A percentile compares a stretch with the other conserved stretches of the same genome.
Evolutionary conservation across 2,329 filamentous ascomycete species (phyloP).

Genomic region (Lachnellula cervina): DNA sequence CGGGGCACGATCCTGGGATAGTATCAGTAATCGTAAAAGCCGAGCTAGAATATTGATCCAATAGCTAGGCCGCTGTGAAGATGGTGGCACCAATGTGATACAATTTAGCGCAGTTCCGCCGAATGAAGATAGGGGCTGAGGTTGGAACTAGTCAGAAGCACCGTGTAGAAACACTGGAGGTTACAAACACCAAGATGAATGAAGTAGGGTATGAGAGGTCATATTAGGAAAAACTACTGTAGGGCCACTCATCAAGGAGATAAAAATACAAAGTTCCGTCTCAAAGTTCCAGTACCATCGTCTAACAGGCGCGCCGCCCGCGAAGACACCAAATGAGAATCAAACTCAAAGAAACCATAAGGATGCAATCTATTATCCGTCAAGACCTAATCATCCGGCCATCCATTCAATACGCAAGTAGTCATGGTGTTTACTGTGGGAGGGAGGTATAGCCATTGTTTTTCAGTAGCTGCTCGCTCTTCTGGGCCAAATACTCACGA

Average conservation of each 20-base stretch:
- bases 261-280: not conserved
- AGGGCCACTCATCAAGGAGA: not conserved
- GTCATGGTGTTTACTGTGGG: conserved; percentile 12
- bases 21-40: conserved; percentile 48
- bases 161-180: too few species aligned
- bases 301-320: not conserved
- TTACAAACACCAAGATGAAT: too few species aligned
- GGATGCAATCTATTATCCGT: not conserved
- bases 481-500: conserved; percentile 20
- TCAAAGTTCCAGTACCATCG: not conserved
- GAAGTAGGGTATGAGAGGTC: too few species aligned
- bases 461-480: conserved; percentile 10
- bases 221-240: too few species aligned
- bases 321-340: not conserved
- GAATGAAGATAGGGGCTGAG: conserved; percentile 43
- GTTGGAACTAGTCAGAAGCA: conserved; percentile 31
- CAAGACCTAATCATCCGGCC: not conserved
- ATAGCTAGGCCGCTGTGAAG: conserved; percentile 48
- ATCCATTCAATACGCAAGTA: not conserved
- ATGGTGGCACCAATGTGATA: conserved; percentile 52
- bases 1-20: conserved; percentile 51
- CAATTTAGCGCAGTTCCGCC: conserved; percentile 43
- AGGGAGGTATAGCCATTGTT: conserved; percentile 20
- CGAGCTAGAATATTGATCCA: conserved; percentile 44
- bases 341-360: not conserved